A percentile compares a stretch with the other conserved stretches of the same genome.
Conservation (phyloP, 2,329 filamentous ascomycete genomes). For the Trichoderma aggressivum region DNA sequence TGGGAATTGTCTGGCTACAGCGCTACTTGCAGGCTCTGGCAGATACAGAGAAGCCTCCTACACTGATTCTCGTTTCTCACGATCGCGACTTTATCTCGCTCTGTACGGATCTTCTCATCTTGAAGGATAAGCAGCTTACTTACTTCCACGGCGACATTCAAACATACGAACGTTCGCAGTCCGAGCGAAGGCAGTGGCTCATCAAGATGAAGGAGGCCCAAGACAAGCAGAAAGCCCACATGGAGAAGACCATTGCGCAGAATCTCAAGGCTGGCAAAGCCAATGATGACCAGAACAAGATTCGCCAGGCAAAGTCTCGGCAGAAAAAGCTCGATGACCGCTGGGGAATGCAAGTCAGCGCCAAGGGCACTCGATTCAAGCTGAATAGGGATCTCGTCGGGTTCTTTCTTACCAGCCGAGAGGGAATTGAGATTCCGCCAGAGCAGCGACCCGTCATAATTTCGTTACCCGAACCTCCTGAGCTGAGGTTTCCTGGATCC, state of each 20-base stretch:
- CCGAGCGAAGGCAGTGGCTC: conserved; percentile 65
- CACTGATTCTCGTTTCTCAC: conserved; percentile 77
- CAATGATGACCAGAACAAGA: conserved; percentile 78
- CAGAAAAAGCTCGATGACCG: conserved; percentile 83
- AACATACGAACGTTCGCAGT: conserved; percentile 65
- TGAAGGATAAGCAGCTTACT: conserved; percentile 67
- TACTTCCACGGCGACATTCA: conserved; percentile 74
- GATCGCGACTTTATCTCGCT: conserved; percentile 77
- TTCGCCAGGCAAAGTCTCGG: conserved; percentile 78
- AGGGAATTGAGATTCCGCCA: conserved; percentile 67
- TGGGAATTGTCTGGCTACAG: conserved; percentile 83
- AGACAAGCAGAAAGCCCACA: conserved; percentile 75
- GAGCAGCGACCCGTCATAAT: conserved; percentile 59
- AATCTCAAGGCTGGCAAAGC: conserved; percentile 73
- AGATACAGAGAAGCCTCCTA: conserved; percentile 53
- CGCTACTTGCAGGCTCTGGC: conserved; percentile 61
- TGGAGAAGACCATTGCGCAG: conserved; percentile 71
- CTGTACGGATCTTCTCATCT: conserved; percentile 72
- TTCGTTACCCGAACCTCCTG: conserved; percentile 58
- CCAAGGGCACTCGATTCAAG: conserved; percentile 73
- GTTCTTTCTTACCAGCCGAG: conserved; percentile 55
- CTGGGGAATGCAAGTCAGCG: conserved; percentile 71
- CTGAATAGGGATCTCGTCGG: conserved; percentile 70
- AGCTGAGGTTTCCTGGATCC: conserved; percentile 71
- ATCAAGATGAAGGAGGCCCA: conserved; percentile 77